Evolutionary conservation across 2,329 filamentous ascomycete species (phyloP).

Genomic region (Apiospora hydei): DNA sequence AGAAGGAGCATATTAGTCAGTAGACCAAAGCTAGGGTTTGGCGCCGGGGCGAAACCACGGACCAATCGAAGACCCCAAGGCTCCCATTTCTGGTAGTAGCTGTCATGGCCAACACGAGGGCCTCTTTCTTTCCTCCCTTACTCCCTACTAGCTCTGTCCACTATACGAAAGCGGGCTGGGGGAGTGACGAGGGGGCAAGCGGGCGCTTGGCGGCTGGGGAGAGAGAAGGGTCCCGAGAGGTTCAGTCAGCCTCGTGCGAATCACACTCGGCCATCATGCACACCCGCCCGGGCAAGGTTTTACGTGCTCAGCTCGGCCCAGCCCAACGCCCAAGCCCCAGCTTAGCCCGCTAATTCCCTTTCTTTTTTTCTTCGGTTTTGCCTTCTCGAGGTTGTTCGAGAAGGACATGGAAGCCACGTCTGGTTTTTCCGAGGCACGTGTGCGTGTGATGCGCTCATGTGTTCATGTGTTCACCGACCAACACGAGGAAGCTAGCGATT

Average conservation of each 20-base stretch:
- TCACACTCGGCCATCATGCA: neutral
- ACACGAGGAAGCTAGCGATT: neutral
- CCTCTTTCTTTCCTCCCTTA: neutral
- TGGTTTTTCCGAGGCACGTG: neutral
- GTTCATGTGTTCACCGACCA: slow-evolving; percentile 7
- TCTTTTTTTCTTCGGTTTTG: neutral
- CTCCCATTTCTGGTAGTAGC: neutral
- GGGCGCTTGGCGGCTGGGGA: neutral
- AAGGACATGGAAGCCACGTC: neutral
- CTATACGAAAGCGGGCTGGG: neutral
- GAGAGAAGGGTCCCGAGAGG: neutral
- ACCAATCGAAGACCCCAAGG: neutral
- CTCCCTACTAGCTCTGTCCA: neutral
- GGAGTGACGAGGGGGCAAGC: neutral
- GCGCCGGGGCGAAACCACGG: neutral
- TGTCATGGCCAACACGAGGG: neutral
- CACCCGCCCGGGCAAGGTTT: neutral
- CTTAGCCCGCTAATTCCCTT: neutral
- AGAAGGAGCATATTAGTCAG: neutral
- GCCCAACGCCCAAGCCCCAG: neutral
- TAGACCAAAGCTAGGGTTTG: neutral
- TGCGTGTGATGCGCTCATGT: neutral
- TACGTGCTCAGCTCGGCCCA: neutral
- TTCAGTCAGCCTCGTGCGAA: slow-evolving; percentile 15
- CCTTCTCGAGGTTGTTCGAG: neutral